Conservation (phyloP, 495 filamentous ascomycete species). For the Tuber melanosporum region DNA sequence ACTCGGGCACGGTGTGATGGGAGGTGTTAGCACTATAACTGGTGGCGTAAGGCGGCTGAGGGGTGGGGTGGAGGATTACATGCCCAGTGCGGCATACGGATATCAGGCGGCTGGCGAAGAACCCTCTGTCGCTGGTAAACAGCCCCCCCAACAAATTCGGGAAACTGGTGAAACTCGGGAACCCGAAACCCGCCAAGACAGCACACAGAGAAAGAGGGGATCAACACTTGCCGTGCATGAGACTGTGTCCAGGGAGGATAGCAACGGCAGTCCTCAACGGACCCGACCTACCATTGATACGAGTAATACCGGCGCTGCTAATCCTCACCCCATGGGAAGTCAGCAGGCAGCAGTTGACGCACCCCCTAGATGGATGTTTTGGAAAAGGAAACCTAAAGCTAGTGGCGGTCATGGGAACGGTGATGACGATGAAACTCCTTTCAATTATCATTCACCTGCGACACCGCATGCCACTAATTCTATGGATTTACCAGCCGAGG, state of each 20-base stretch:
- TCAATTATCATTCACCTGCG: slow-evolving; percentile 30
- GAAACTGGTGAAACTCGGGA: neutral
- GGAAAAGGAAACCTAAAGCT: slow-evolving; percentile 43
- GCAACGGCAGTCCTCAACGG: neutral
- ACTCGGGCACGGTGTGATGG: slow-evolving; percentile 53
- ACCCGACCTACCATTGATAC: slow-evolving; percentile 2
- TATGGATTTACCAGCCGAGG: slow-evolving; percentile 22
- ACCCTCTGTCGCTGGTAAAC: neutral
- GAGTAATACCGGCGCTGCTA: slow-evolving; percentile 11
- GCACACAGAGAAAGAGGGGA: slow-evolving; percentile 27
- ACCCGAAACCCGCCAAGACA: slow-evolving; percentile 13
- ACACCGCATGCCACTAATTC: slow-evolving; percentile 14
- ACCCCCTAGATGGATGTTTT: slow-evolving; percentile 46
- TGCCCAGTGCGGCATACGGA: slow-evolving; percentile 31
- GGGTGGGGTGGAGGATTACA: slow-evolving; percentile 28
- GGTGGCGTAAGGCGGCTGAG: slow-evolving; percentile 33
- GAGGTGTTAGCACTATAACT: slow-evolving; percentile 17
- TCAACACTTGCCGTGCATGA: slow-evolving; percentile 33
- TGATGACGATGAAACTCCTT: slow-evolving; percentile 37
- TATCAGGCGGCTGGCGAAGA: slow-evolving; percentile 17
- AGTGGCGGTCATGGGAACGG: slow-evolving; percentile 14
- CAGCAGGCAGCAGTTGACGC: slow-evolving; percentile 17
- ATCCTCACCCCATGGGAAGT: slow-evolving; percentile 5
- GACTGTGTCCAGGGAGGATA: slow-evolving; percentile 8
- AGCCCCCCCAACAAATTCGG: neutral